These are phyloP conservation scores for Solanum pinnatisectum DNA, from an alignment of 257 asterid species.

Conservation along the genomic window DNA sequence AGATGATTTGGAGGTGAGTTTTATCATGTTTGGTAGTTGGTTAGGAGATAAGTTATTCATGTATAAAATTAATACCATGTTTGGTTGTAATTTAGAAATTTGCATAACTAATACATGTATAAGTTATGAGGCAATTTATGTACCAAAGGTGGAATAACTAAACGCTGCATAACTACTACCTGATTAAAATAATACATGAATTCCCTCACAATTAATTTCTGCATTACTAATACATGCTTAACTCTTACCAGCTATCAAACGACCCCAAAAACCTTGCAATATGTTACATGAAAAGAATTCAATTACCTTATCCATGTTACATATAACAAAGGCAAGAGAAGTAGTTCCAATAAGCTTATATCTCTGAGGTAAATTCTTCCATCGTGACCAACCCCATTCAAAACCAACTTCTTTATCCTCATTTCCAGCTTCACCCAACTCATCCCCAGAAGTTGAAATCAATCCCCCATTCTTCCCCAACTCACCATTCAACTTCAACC, in stretches of 20 bases:
- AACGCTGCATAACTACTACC: background rate
- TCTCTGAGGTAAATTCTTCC: conserved; percentile 84
- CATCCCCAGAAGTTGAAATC: conserved; percentile 1
- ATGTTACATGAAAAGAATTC: background rate
- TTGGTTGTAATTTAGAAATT: background rate
- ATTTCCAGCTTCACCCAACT: conserved; percentile 19
- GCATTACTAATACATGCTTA: background rate
- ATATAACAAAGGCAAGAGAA: conserved; percentile 80
- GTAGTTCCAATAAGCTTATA: conserved; percentile 91
- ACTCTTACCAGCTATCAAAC: background rate
- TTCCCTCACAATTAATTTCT: background rate
- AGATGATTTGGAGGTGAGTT: background rate
- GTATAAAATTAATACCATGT: background rate
- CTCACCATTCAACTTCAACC: conserved; percentile 34
- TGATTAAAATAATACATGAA: background rate
- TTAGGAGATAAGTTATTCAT: background rate
- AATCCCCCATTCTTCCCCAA: conserved; percentile 27
- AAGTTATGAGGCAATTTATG: background rate
- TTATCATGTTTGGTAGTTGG: background rate
- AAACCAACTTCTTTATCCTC: conserved; percentile 26
- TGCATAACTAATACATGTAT: background rate
- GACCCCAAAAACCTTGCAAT: background rate
- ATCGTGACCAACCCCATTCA: conserved; percentile 70
- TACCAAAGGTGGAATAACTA: background rate
- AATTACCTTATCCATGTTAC: conserved; percentile 94